Evolutionary conservation across 2,329 filamentous ascomycete species (phyloP), one percentile per base, ranked within the genome.

Genomic region (Sporothrix humicola): DNA sequence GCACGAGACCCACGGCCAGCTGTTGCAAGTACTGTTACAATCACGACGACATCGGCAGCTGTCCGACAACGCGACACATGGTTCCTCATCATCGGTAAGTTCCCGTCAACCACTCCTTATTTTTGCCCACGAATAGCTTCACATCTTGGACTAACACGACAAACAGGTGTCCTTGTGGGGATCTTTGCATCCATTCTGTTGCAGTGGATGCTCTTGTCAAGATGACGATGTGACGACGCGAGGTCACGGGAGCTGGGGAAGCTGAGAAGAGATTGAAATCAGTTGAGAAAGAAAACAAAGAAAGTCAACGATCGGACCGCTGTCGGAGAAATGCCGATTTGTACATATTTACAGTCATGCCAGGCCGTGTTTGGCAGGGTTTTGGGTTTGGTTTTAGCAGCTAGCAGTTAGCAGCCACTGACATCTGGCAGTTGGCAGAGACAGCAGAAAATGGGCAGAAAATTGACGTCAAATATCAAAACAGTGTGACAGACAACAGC

Each of bases 341-440:
- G n/a, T 31, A n/a, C 26, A 61, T 61, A 42, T 31, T 42, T 31
- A 9, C 26, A 61, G 58, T 2, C 31, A 42, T 26, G 26, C 31
- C 58, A 61, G 58, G 42, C 58, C 15, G 26, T 42, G 58, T 61
- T 61, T 42, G 26, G 58, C 58, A 42, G n/a, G 26, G 23, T 26
- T 26, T 26, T 26, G 23, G 23, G 23, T 26, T 26, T 26, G 23
- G 23, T 26, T 26, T 26, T 26, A 26, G 23, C 23, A 26, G 31
- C 26, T 31, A 61, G 31, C 31, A 17, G 20, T 12, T 26, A 59
- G 26, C 23, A 26, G 12, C 56, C 56, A 37, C 56, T 5, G 17
- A 50, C 15, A n/a, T 3, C 46, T 17, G 20, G 4, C 52, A 54
- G 52, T 17, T 7, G 9, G 8, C 52, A 8, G n/a, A 17, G 50